Base-by-base conservation (phyloP, 495 filamentous ascomycete genomes). In the Talaromyces borbonicus region DNA sequence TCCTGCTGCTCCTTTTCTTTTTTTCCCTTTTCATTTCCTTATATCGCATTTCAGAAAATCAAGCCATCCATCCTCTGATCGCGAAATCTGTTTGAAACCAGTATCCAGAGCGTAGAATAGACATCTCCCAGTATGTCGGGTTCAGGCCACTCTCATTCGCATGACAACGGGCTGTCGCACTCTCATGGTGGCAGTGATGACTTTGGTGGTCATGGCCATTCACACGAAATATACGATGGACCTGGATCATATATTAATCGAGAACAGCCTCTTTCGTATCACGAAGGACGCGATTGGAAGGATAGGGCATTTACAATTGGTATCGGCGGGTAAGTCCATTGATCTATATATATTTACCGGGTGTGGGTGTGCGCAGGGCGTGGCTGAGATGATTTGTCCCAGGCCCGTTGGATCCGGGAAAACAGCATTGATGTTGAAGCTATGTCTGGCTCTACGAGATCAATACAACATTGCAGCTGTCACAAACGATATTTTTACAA, bases 401-500 rank as follows among this genome's bases (percentile, higher is more conserved):
- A 96, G 92, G 43, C 92, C 92, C 56, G 92, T 98, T 39, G 92
- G 92, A 49, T 96, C 92, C 20, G 92, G 92, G 56, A 98, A 98
- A 63, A 96, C 92, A 12, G 92, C 92, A 32, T 75, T 97, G 16
- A 95, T 97, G 90, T 79, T 94, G 7, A 79, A 85, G 22, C 78
- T 96, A 52, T 94, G 87, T 65, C 81, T 73, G 24, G 80, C 81
- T 23, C 78, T 98, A 2, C 81, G 92, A 25, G 67, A 78, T 38
- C 59, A 74, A 20, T 86, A 87, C 71, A 87, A 81, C 56, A 82
- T 98, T 53, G 92, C 92, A 3, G 92, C 90, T 30, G 90, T 98
- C 2, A 98, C 92, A 23, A 98, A 98, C 71, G 92, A 98, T 71
- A 97, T 97, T 74, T 98, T 98, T 76, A 97, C 92, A 20, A 71